These are phyloP conservation scores for Mycosphaerella sp. DNA, from an alignment of 2,329 filamentous ascomycete genomes.

Conservation along the genomic window DNA sequence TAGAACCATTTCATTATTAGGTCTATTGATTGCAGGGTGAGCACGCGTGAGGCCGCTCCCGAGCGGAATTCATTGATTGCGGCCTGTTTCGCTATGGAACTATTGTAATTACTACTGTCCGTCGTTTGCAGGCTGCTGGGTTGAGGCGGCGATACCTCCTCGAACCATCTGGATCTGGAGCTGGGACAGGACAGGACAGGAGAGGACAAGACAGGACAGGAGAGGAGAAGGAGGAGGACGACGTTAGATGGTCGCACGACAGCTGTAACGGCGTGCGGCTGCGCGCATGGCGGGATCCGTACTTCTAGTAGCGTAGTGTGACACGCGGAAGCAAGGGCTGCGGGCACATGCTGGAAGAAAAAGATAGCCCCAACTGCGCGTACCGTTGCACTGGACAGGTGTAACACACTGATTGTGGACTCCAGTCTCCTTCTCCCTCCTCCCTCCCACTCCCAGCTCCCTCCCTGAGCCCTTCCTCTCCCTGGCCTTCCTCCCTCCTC, in stretches of 20 bases:
- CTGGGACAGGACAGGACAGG: background rate
- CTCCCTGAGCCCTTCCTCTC: too few species aligned
- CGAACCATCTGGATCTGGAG: too few species aligned
- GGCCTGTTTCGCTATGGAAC: background rate
- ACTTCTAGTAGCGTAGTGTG: background rate
- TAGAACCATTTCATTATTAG: too few species aligned
- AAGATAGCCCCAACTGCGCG: background rate
- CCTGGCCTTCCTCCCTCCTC: background rate
- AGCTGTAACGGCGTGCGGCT: background rate
- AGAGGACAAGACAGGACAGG: too few species aligned
- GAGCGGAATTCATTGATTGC: background rate
- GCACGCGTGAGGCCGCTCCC: background rate
- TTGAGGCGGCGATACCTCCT: background rate
- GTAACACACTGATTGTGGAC: background rate
- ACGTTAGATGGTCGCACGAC: slow-evolving; percentile 3
- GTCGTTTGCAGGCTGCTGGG: background rate
- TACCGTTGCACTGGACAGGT: background rate
- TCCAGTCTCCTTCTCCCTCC: too few species aligned
- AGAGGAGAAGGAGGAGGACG: background rate
- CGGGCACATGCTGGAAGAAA: background rate
- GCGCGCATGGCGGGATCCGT: background rate
- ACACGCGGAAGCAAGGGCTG: background rate
- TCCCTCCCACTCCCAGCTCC: too few species aligned
- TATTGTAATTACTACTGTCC: background rate
- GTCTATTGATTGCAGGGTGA: background rate